Evolutionary conservation across 805 yeast species (phyloP).

Genomic region (Candida wancherniae): DNA sequence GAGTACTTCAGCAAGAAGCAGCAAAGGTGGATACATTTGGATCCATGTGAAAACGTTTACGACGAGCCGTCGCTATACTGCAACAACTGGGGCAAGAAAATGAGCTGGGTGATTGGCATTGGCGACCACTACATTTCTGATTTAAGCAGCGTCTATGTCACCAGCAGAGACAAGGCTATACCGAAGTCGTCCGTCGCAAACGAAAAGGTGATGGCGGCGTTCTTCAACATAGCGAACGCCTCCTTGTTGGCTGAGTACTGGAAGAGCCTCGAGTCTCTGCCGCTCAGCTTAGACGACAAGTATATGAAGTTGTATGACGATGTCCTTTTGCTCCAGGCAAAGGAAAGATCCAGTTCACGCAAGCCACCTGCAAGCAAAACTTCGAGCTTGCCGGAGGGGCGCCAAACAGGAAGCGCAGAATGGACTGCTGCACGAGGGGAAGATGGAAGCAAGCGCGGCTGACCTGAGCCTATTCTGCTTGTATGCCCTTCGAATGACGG

Average conservation of each 20-base stretch:
- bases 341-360: conserved; percentile 15
- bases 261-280: conserved; percentile 4
- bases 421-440: conserved; percentile 86
- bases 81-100: conserved; percentile 87
- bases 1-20: conserved; percentile 66
- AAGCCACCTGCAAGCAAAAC: conserved; percentile 20
- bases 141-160: conserved; percentile 65
- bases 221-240: conserved; percentile 6
- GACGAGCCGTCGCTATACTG: conserved; percentile 77
- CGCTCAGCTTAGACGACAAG: conserved; percentile 2
- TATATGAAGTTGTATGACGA: conserved; percentile 9
- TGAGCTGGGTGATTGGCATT: conserved; percentile 82
- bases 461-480: too few relatives aligned
- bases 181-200: conserved; percentile 12
- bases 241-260: conserved; percentile 9
- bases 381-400: conserved; percentile 34
- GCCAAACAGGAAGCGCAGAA: conserved; percentile 71
- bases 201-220: conserved; percentile 7
- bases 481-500: conserved; percentile 69
- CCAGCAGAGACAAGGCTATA: conserved; percentile 23
- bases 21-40: conserved; percentile 81
- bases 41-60: conserved; percentile 80
- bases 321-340: conserved; percentile 13
- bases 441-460: conserved; percentile 9
- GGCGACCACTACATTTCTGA: conserved; percentile 60